Evolutionary conservation across 495 filamentous ascomycete species (phyloP).

Genomic region (Aspergillus saccharolyticus): DNA sequence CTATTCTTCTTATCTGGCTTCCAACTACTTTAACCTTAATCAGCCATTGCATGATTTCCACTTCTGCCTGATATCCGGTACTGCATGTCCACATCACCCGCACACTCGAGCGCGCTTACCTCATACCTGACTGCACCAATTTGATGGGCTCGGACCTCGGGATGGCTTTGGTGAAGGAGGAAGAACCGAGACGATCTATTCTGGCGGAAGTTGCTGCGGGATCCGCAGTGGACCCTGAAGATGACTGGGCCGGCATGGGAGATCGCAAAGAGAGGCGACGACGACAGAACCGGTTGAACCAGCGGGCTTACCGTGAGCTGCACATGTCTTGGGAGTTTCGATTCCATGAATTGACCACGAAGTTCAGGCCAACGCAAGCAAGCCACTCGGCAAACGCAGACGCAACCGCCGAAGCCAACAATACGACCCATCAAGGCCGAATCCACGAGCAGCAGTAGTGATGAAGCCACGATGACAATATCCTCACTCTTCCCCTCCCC

Average conservation of each 20-base stretch:
- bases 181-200: background rate
- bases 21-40: background rate
- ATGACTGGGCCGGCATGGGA: slow-evolving; percentile 37
- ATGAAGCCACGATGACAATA: slow-evolving; percentile 1
- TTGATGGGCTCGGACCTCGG: background rate
- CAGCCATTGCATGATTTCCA: background rate
- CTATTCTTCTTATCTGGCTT: background rate
- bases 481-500: background rate
- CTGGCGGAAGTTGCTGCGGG: background rate
- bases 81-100: background rate
- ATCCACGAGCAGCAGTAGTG: background rate
- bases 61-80: background rate
- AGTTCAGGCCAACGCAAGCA: slow-evolving; percentile 20
- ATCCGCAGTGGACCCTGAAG: slow-evolving; percentile 6
- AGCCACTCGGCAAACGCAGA: background rate
- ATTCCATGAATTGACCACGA: background rate
- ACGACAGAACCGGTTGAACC: slow-evolving; percentile 42
- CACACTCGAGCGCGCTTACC: background rate
- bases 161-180: background rate
- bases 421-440: background rate
- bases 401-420: background rate
- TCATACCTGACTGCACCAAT: background rate
- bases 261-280: slow-evolving; percentile 36
- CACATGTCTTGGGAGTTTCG: slow-evolving; percentile 9
- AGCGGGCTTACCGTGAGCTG: slow-evolving; percentile 36